Percentiles rank a stretch among this genome's conserved stretches.
phyloP scores from a whole-genome alignment of 345 rosid species.

The Trapa incisa region DNA sequence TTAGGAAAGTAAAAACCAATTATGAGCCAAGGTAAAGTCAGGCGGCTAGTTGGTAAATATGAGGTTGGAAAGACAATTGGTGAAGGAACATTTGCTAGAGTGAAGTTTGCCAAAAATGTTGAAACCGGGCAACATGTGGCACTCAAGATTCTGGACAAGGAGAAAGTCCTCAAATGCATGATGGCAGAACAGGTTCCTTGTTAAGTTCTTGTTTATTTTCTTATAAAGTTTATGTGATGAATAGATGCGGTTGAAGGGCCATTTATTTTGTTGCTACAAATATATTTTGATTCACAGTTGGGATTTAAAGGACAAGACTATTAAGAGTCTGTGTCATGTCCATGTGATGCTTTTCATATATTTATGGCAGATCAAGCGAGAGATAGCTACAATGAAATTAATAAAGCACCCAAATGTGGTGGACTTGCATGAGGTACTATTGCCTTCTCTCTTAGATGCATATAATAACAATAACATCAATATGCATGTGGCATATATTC shows the following conservation, averaged over 20 bases:
- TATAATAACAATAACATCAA: no score
- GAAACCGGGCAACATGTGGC: constrained; percentile 80
- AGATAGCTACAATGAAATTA: constrained; percentile 84
- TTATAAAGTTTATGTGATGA: neutral
- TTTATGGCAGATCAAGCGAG: constrained; percentile 58
- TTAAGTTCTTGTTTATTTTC: neutral
- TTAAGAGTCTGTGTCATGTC: neutral
- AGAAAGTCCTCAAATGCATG: constrained; percentile 89
- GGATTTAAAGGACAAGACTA: neutral
- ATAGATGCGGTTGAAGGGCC: neutral
- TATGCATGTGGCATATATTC: no score
- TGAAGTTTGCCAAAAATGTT: constrained; percentile 84
- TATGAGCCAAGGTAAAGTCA: constrained; percentile 57
- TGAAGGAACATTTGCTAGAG: constrained; percentile 94
- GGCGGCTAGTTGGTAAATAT: constrained; percentile 77
- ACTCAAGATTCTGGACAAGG: constrained; percentile 91
- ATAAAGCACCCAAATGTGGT: constrained; percentile 93
- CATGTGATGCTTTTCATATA: constrained; percentile 4
- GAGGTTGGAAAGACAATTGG: constrained; percentile 98
- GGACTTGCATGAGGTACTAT: constrained; percentile 58
- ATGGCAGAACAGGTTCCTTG: constrained; percentile 81
- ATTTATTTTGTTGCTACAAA: neutral
- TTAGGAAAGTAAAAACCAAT: constrained; percentile 4
- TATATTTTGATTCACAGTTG: neutral
- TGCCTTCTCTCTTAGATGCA: constrained; percentile 7